Evolutionary conservation across 139 green algal genomes (phyloP).

Genomic region (Zygnema circumcarinatum): DNA sequence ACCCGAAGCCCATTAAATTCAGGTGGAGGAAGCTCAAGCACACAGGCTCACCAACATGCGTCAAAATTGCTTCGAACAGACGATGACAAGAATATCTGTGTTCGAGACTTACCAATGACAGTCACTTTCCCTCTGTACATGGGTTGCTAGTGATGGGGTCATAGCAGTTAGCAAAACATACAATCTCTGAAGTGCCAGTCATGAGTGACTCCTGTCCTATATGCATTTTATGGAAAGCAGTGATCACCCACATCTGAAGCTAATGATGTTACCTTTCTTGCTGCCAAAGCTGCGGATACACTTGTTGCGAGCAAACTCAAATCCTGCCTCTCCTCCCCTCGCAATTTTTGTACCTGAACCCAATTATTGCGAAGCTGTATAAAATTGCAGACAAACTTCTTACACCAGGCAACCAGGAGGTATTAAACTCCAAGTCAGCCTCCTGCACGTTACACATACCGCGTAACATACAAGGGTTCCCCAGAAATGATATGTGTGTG

Average conservation of each 20-base stretch:
- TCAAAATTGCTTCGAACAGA: no score
- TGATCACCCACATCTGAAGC: background rate
- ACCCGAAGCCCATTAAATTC: no score
- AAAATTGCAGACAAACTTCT: slow-evolving; percentile 13
- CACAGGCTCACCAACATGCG: background rate
- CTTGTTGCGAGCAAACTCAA: slow-evolving; percentile 45
- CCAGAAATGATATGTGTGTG: no score
- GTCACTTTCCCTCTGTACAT: no score
- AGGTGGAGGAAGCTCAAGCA: background rate
- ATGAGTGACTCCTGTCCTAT: background rate
- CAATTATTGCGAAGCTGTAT: background rate
- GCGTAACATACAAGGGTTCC: no score
- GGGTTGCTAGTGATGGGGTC: no score
- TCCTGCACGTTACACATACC: no score
- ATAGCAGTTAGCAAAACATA: background rate
- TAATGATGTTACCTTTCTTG: slow-evolving; percentile 23
- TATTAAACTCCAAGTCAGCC: no score
- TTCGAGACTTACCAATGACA: no score
- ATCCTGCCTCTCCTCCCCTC: slow-evolving; percentile 39
- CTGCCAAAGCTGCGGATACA: slow-evolving; percentile 20
- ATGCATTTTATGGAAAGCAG: background rate
- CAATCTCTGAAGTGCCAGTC: background rate
- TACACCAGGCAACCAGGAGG: no score
- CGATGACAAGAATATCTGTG: no score
- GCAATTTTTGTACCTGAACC: slow-evolving; percentile 45